Evolutionary conservation across 75 land plant genomes (phyloP).

Genomic region (Azolla pinnata): DNA sequence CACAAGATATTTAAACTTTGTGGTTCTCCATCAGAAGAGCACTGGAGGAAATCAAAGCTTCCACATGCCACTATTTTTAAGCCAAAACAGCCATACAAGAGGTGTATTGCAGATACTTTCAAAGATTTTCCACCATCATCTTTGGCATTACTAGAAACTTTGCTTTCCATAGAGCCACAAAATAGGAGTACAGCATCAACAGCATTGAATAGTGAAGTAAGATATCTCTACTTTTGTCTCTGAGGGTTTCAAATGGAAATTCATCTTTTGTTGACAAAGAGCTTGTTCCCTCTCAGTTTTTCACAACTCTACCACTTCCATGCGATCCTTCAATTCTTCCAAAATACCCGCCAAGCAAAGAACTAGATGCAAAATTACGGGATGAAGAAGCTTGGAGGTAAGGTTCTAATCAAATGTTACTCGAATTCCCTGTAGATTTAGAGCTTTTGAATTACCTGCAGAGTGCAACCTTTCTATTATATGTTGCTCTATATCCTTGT

Average conservation of each 20-base stretch:
- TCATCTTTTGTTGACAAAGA: background rate
- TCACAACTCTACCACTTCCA: conserved; percentile 59
- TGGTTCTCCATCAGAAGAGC: conserved; percentile 82
- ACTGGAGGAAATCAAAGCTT: conserved; percentile 64
- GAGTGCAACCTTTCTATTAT: too few species aligned
- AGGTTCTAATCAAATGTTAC: background rate
- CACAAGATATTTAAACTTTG: conserved; percentile 83
- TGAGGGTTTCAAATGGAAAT: background rate
- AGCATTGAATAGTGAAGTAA: conserved; percentile 50
- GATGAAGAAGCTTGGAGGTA: conserved; percentile 71
- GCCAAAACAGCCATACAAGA: conserved; percentile 65
- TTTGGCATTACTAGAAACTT: conserved; percentile 46
- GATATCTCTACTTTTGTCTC: background rate
- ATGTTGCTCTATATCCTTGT: too few species aligned
- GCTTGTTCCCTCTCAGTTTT: conserved; percentile 41
- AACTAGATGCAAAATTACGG: conserved; percentile 64
- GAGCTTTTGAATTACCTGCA: too few species aligned
- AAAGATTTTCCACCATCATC: conserved; percentile 62
- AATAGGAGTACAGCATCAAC: conserved; percentile 55
- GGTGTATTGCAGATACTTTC: conserved; percentile 59
- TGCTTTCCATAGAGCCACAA: conserved; percentile 65
- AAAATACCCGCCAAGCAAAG: conserved; percentile 84
- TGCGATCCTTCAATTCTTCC: conserved; percentile 87
- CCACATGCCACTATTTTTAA: conserved; percentile 71
- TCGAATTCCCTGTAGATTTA: too few species aligned